Evolutionary conservation across 2,329 filamentous ascomycete genomes (phyloP).

Genomic region (Cordyceps sp.): DNA sequence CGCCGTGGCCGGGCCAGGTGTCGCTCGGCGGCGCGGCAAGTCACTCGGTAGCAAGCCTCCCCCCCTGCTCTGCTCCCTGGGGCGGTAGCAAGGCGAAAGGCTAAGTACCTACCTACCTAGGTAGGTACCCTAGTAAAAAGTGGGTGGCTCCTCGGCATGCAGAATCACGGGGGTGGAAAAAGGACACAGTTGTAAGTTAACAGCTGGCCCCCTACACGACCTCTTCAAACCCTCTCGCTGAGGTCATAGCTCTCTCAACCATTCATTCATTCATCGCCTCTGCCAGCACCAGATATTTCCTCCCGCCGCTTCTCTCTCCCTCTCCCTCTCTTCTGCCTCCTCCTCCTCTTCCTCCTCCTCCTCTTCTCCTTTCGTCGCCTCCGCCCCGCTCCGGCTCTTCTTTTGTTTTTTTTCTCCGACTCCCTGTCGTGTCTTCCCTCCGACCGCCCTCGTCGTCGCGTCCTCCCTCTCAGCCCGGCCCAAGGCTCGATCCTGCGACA

Average conservation of each 20-base stretch:
- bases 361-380: constrained; percentile 1
- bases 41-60: too few relatives aligned
- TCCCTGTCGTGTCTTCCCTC: neutral
- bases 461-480: neutral
- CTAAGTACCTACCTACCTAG: too few relatives aligned
- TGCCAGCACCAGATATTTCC: neutral
- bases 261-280: neutral
- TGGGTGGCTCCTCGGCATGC: neutral
- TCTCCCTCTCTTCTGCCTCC: neutral
- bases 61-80: too few relatives aligned
- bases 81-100: too few relatives aligned
- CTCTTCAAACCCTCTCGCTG: neutral
- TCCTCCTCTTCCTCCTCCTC: constrained; percentile 1
- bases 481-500: neutral
- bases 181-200: constrained; percentile 18
- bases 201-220: neutral
- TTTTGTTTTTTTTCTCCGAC: too few relatives aligned
- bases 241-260: neutral
- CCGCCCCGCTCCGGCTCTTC: too few relatives aligned
- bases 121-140: too few relatives aligned
- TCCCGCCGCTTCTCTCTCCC: neutral
- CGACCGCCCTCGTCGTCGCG: neutral
- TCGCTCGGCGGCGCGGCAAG: too few relatives aligned
- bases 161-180: constrained; percentile 17
- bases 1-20: too few relatives aligned